Evolutionary conservation across 768 basidiomycete species (phyloP), one percentile per base, ranked within the genome.

Genomic region (Pleurotus giganteus): DNA sequence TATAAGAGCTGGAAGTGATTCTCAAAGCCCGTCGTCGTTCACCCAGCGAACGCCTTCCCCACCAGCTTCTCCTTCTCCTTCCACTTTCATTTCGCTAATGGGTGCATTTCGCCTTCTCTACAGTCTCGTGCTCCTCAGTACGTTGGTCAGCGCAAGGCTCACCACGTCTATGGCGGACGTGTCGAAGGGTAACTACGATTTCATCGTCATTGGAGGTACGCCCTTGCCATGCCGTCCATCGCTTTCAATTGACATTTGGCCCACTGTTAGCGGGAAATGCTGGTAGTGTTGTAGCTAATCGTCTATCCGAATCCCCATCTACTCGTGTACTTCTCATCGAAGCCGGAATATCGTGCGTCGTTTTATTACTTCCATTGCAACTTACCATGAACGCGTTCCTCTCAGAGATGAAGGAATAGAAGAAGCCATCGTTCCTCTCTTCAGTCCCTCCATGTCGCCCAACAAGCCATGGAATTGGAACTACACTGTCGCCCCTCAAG

Each of bases 401-500:
- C 21, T 11, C 44, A 63, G 61, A 15, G 57, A 63, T 45, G 62
- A 56, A 54, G 59, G 58, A 23, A 57, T 60, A 21, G 44, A 43
- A 15, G 57, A 53, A 43, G 51, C 57, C 21, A 57, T 57, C 43
- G 54, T 64, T 15, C 63, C 63, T 17, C 50, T 64, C 13, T 47
- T 64, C 29, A 53, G 59, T 2, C 55, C 56, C 15, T 39, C 51
- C 45, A 47, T 58, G 8, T 43, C 53, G 32, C 60, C 58, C 6
- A 46, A 63, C 27, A 66, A 65, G 4, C 54, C 55, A 7, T 66
- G 61, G 24, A 69, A 71, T 56, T 71, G 70, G 69, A 70, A 74
- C 55, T 73, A 68, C 47, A 69, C 71, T 21, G 64, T 66, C 11
- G 60, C 62, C 5, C 60, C 70, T 0, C 67, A 73, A 57, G 37